A percentile compares a stretch with the other conserved stretches of the same genome.
These are phyloP conservation scores for Lactifluus subvellereus DNA, from an alignment of 768 basidiomycete genomes.

Conservation along the genomic window DNA sequence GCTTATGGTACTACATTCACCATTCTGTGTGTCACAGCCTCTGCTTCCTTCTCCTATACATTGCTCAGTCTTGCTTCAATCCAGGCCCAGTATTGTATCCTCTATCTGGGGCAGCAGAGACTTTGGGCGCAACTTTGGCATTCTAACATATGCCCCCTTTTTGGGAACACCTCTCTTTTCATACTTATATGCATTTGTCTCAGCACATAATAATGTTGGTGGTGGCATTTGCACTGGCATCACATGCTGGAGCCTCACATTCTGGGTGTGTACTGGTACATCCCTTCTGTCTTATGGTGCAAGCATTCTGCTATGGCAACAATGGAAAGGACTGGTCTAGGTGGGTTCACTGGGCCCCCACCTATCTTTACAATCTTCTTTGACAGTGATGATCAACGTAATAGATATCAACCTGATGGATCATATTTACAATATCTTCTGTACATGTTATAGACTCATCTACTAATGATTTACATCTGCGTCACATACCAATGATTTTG, in stretches of 20 bases:
- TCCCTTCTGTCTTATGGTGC: conserved; percentile 38
- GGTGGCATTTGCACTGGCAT: conserved; percentile 50
- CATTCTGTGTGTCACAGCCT: conserved; percentile 47
- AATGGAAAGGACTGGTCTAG: conserved; percentile 56
- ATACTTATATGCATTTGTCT: conserved; percentile 68
- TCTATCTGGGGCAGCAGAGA: conserved; percentile 67
- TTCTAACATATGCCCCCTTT: conserved; percentile 71
- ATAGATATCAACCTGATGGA: neutral
- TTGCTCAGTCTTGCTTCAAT: conserved; percentile 4
- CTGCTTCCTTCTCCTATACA: neutral
- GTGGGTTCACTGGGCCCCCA: neutral
- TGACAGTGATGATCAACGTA: neutral
- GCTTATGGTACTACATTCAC: conserved; percentile 70
- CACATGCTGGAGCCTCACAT: conserved; percentile 63
- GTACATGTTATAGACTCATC: neutral
- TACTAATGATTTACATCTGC: neutral
- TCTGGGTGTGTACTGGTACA: conserved; percentile 43
- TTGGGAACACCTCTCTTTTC: conserved; percentile 71
- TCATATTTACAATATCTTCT: neutral
- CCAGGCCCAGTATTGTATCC: conserved; percentile 63
- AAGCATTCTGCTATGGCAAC: conserved; percentile 51
- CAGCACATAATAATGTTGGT: conserved; percentile 43
- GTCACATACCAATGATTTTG: neutral
- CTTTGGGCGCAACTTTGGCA: conserved; percentile 70
- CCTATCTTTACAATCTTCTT: neutral